Base-by-base conservation (phyloP, 2,329 filamentous ascomycete genomes). In the Colletotrichum sp. region DNA sequence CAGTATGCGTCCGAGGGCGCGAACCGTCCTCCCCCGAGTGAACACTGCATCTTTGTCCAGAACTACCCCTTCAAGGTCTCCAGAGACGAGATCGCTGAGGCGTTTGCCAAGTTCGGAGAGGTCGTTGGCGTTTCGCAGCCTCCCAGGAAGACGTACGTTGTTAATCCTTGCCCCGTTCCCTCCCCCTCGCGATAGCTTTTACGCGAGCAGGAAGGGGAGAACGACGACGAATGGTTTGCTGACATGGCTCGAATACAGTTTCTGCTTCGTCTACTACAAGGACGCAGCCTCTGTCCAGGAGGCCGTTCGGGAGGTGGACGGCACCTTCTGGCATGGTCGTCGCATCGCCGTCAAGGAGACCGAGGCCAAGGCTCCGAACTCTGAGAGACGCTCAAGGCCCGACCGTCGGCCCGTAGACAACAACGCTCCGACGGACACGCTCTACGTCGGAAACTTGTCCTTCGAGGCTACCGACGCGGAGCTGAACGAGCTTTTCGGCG, bases 401-500 rank as follows among this genome's bases (percentile, higher is more conserved):
- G 21, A 24, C 5, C 30, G 60, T 13, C n/a, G 16, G 55, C 4
- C 18, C 32, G 16, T 18, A 28, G 57, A 70, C 61, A n/a, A 32
- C 21, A 63, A 64, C 63, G 24, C 60, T 21, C 68, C 68, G 26
- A 77, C 68, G 16, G 13, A 60, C 21, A 95, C 93, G 2, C 86
- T 98, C 39, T 98, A 94, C 87, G 91, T 98, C 79, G 95, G 95
- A 79, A 97, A 97, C 87, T 92, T 98, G 85, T 93, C 95, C 13
- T 97, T 94, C 82, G 94, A 98, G 85, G 94, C 96, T 87, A 94
- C 94, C 10, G 95, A 98, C 82, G 91, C 91, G 70, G 95, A 98
- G 81, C 88, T 98, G 70, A 96, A 96, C 85, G 89, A 92, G 69
- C 85, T 98, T 30, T 96, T 98, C 90, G 87, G 89, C 74, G 89